phyloP scores from a whole-genome alignment of 495 filamentous ascomycete genomes.

The Cairneyella variabilis region DNA sequence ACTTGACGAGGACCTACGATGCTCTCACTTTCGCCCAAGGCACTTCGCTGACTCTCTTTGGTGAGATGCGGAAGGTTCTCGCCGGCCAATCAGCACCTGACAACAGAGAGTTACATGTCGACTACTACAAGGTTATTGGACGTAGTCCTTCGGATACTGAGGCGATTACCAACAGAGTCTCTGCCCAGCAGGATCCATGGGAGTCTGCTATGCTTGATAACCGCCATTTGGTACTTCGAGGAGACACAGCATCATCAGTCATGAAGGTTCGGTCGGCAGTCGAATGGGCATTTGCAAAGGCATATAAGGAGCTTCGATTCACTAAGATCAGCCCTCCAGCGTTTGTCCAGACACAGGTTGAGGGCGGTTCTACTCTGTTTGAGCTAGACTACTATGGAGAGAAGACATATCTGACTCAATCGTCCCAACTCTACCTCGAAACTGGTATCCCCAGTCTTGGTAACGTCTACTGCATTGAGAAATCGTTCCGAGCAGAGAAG shows the following conservation, averaged over 20 bases:
- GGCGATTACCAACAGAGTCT: constrained; percentile 88
- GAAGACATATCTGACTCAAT: constrained; percentile 92
- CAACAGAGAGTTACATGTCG: constrained; percentile 88
- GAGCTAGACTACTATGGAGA: constrained; percentile 92
- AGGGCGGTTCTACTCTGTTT: constrained; percentile 94
- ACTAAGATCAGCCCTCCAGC: constrained; percentile 88
- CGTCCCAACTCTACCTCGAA: constrained; percentile 96
- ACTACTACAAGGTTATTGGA: constrained; percentile 86
- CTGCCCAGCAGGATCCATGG: constrained; percentile 61
- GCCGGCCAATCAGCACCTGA: constrained; percentile 76
- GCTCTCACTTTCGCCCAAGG: constrained; percentile 83
- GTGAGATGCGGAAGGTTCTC: constrained; percentile 84
- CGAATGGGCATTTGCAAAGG: constrained; percentile 75
- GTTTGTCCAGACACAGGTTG: constrained; percentile 98
- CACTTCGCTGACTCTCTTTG: constrained; percentile 81
- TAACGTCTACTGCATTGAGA: constrained; percentile 95
- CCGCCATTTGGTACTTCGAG: constrained; percentile 86
- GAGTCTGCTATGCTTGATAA: constrained; percentile 84
- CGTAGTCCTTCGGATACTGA: constrained; percentile 85
- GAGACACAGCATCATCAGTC: constrained; percentile 79
- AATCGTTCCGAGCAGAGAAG: constrained; percentile 98
- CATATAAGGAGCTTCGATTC: constrained; percentile 75
- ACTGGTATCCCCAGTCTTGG: constrained; percentile 87
- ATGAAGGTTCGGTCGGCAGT: constrained; percentile 89
- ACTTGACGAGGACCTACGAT: constrained; percentile 88